A percentile compares a stretch with the other conserved stretches of the same genome.
phyloP scores from a whole-genome alignment of 2,329 filamentous ascomycete genomes.

The Penicillium thymicola region DNA sequence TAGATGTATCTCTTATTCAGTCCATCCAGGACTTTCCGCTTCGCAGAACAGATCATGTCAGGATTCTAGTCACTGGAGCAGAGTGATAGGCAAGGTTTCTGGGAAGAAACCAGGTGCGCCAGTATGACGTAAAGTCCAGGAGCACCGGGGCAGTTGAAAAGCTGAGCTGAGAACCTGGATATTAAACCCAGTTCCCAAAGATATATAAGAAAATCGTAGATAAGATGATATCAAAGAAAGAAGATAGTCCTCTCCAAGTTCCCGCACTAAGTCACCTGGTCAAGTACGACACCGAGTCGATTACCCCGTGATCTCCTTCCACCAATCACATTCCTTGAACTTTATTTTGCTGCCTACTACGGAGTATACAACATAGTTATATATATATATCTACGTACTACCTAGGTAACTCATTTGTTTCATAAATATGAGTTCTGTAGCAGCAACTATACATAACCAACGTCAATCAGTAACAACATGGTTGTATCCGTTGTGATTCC shows the following conservation, averaged over 20 bases:
- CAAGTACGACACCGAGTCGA: conserved; percentile 1
- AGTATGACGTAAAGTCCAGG: conserved; percentile 40
- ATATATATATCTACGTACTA: too few relatives aligned
- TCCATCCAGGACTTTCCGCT: conserved; percentile 43
- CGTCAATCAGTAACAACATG: too few relatives aligned
- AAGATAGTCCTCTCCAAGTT: neutral
- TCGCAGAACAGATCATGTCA: conserved; percentile 42
- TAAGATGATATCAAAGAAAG: neutral
- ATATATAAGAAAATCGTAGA: neutral
- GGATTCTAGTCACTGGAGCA: conserved; percentile 15
- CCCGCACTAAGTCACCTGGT: conserved; percentile 11
- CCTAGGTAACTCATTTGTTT: too few relatives aligned
- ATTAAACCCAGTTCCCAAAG: neutral
- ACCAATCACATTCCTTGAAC: conserved; percentile 3
- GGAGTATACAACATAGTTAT: too few relatives aligned
- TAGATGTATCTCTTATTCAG: conserved; percentile 49
- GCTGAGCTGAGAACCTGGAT: neutral
- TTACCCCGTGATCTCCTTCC: conserved; percentile 6
- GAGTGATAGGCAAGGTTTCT: conserved; percentile 28
- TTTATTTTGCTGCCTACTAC: neutral
- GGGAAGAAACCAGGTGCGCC: conserved; percentile 25
- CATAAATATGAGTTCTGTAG: too few relatives aligned
- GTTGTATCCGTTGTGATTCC: too few relatives aligned
- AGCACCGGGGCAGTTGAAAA: conserved; percentile 3
- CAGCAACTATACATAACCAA: too few relatives aligned